phyloP scores from a whole-genome alignment of 768 basidiomycete species.

The Cyclocybe aegerita region DNA sequence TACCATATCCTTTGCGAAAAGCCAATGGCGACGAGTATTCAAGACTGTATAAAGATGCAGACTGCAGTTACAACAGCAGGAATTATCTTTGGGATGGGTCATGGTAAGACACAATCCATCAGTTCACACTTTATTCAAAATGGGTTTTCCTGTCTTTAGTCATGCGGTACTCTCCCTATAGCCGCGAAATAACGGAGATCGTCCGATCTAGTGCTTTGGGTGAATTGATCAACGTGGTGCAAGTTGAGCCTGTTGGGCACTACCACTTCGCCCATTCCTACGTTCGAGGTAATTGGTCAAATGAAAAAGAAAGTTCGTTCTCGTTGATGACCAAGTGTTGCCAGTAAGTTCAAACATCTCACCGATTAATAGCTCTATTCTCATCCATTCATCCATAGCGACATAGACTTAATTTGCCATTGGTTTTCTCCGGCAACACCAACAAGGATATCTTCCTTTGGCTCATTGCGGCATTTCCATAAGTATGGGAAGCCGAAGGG shows the following conservation, averaged over 20 bases:
- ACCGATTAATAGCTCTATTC: neutral
- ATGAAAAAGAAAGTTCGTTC: constrained; percentile 70
- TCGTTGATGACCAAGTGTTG: constrained; percentile 88
- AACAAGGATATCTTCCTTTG: constrained; percentile 78
- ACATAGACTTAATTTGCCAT: constrained; percentile 81
- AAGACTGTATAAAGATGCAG: constrained; percentile 77
- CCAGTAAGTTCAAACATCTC: constrained; percentile 55
- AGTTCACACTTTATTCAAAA: neutral
- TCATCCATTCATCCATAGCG: constrained; percentile 42
- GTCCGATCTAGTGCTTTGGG: constrained; percentile 73
- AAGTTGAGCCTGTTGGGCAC: constrained; percentile 84
- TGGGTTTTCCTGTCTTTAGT: constrained; percentile 41
- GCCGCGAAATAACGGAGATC: constrained; percentile 63
- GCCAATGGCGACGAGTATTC: constrained; percentile 78
- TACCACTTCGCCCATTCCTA: constrained; percentile 90
- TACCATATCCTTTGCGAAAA: constrained; percentile 94
- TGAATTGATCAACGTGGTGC: constrained; percentile 77
- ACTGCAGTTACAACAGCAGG: constrained; percentile 65
- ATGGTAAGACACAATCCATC: constrained; percentile 48
- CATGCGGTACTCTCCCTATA: constrained; percentile 86
- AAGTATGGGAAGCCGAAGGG: constrained; percentile 66
- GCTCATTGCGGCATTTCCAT: constrained; percentile 81
- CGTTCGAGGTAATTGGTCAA: constrained; percentile 81
- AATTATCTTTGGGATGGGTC: constrained; percentile 83
- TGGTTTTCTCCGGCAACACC: constrained; percentile 71